A percentile compares a stretch with the other conserved stretches of the same genome.
These are phyloP conservation scores for Kodamaea alishanica DNA, from an alignment of 1,139 yeast species.

Conservation along the genomic window DNA sequence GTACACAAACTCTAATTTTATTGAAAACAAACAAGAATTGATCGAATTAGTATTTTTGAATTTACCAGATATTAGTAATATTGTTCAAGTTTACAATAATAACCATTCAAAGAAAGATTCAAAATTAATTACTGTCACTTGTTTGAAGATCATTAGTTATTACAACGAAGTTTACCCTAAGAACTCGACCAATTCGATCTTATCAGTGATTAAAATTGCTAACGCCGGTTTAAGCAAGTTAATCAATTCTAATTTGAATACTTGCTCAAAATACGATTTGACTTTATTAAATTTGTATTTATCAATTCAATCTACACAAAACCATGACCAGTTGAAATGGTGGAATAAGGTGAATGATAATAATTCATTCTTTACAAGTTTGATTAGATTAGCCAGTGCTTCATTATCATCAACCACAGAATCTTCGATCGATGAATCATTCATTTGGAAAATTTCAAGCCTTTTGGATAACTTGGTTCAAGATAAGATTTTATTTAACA, in stretches of 20 bases:
- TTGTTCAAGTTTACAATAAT: slow-evolving; percentile 18
- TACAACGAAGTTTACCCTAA: slow-evolving; percentile 23
- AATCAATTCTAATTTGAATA: slow-evolving; percentile 14
- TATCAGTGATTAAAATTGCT: slow-evolving; percentile 16
- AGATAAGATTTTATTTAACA: slow-evolving; percentile 42
- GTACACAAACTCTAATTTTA: slow-evolving; percentile 37
- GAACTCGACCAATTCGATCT: slow-evolving; percentile 11
- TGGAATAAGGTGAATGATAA: slow-evolving; percentile 59
- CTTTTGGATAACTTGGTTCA: slow-evolving; percentile 23
- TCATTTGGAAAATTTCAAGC: slow-evolving; percentile 21
- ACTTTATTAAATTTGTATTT: slow-evolving; percentile 48
- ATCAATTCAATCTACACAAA: slow-evolving; percentile 37
- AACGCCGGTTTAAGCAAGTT: slow-evolving; percentile 19
- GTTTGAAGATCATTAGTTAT: slow-evolving; percentile 21
- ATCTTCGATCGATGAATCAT: slow-evolving; percentile 20
- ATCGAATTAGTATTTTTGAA: slow-evolving; percentile 26
- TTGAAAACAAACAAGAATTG: slow-evolving; percentile 23
- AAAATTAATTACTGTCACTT: slow-evolving; percentile 25
- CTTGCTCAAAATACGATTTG: slow-evolving; percentile 48
- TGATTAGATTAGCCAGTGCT: slow-evolving; percentile 47
- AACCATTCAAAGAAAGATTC: slow-evolving; percentile 8
- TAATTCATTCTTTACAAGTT: slow-evolving; percentile 56
- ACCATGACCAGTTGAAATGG: slow-evolving; percentile 42
- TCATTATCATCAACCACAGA: slow-evolving; percentile 37
- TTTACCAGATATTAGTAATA: slow-evolving; percentile 27